Conservation (phyloP, 352 stramenopile genomes). For the Blastocystis sp. region DNA sequence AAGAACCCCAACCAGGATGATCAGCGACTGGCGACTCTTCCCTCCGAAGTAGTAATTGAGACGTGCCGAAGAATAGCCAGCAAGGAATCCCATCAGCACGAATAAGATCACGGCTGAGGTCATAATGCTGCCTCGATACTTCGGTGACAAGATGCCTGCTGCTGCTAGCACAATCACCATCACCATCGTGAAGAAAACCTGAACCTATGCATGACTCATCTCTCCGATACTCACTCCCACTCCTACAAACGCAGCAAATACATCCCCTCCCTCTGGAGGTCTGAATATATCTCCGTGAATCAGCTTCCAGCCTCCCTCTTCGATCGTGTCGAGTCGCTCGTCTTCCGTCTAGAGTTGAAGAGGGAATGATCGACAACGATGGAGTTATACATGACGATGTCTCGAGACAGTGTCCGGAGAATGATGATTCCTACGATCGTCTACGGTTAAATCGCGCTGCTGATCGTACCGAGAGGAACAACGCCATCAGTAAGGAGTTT, state of each 20-base stretch:
- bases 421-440: slow-evolving; percentile 98
- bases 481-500: slow-evolving; percentile 98
- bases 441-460: neutral
- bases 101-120: slow-evolving; percentile 93
- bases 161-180: slow-evolving; percentile 83
- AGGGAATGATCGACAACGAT: slow-evolving; percentile 59
- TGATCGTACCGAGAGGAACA: slow-evolving; percentile 86
- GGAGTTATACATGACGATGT: slow-evolving; percentile 91
- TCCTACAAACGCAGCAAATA: slow-evolving; percentile 17
- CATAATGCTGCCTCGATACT: slow-evolving; percentile 90
- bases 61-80: slow-evolving; percentile 87
- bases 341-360: slow-evolving; percentile 75
- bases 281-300: slow-evolving; percentile 96
- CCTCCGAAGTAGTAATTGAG: slow-evolving; percentile 95
- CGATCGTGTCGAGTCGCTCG: slow-evolving; percentile 71
- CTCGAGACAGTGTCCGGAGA: slow-evolving; percentile 92
- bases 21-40: slow-evolving; percentile 93
- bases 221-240: neutral
- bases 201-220: neutral
- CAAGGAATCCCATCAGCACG: slow-evolving; percentile 86
- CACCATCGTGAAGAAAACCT: slow-evolving; percentile 40
- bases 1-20: slow-evolving; percentile 85
- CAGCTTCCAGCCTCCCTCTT: slow-evolving; percentile 91
- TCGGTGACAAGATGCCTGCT: slow-evolving; percentile 85
- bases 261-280: slow-evolving; percentile 75